Evolutionary conservation across 2,329 filamentous ascomycete species (phyloP).

Genomic region (Tolypocladium paradoxum): DNA sequence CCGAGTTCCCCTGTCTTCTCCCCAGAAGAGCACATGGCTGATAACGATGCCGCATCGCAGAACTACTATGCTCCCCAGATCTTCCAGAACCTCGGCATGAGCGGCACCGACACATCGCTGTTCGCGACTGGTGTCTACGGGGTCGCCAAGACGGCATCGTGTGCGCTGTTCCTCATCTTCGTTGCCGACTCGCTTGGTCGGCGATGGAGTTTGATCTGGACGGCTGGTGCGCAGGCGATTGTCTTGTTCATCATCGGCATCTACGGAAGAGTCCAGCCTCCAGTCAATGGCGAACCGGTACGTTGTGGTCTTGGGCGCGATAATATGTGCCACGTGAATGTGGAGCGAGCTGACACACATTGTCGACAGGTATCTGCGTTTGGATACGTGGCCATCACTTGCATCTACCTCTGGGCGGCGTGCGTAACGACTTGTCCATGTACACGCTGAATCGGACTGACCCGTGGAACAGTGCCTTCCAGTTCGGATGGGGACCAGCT

Average conservation of each 20-base stretch:
- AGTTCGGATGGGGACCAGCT: constrained; percentile 59
- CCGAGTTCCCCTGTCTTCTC: constrained; percentile 9
- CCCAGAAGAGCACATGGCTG: not conserved
- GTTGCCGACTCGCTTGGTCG: constrained; percentile 60
- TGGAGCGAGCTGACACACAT: not conserved
- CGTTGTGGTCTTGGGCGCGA: constrained; percentile 4
- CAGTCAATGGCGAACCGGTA: constrained; percentile 36
- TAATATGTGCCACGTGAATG: not conserved
- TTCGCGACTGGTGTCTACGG: constrained; percentile 68
- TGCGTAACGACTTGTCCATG: constrained; percentile 10
- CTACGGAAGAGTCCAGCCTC: constrained; percentile 53
- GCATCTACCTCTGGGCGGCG: constrained; percentile 61
- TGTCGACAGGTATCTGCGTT: constrained; percentile 42
- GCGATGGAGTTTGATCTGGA: constrained; percentile 50
- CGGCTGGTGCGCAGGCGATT: constrained; percentile 47
- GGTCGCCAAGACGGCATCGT: constrained; percentile 57
- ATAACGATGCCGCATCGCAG: constrained; percentile 6
- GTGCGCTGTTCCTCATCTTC: constrained; percentile 53
- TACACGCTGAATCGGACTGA: constrained; percentile 7
- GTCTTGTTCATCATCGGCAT: constrained; percentile 63
- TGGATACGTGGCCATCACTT: constrained; percentile 59
- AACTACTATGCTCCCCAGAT: constrained; percentile 63
- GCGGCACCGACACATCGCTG: constrained; percentile 43
- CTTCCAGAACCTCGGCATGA: constrained; percentile 54
- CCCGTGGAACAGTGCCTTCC: constrained; percentile 38